phyloP scores from a whole-genome alignment of 305 asterid genomes.

The Fraxinus dipetala region DNA sequence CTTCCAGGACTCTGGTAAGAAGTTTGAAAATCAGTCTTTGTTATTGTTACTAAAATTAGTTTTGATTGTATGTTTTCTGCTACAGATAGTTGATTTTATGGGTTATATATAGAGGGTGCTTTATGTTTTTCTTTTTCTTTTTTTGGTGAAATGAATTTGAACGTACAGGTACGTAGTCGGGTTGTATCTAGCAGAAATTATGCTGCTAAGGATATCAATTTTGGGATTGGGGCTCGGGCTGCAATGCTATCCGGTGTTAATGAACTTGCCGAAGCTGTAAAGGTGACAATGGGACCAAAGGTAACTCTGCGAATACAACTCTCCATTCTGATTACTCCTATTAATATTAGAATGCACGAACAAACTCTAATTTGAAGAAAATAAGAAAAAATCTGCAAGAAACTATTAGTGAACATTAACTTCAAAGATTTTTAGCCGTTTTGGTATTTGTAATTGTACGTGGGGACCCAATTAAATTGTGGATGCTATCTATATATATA shows the following conservation, averaged over 20 bases:
- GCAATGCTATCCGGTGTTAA: conserved; percentile 82
- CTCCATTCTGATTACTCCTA: background rate
- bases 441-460: background rate
- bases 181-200: conserved; percentile 59
- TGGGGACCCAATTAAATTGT: background rate
- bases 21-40: background rate
- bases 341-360: background rate
- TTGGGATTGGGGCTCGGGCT: conserved; percentile 68
- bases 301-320: conserved; percentile 26
- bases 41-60: background rate
- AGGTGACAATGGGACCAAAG: conserved; percentile 97
- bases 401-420: background rate
- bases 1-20: conserved; percentile 55
- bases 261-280: conserved; percentile 93
- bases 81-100: background rate
- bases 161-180: conserved; percentile 44
- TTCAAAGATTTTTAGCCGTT: background rate
- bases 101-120: background rate
- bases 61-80: background rate
- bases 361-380: background rate
- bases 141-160: conserved; percentile 28
- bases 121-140: background rate
- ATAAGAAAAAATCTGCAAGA: background rate
- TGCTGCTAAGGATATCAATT: conserved; percentile 76
- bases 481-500: background rate